These are phyloP conservation scores for Zoysia japonica DNA, from an alignment of 176 grass and related monocot species.

Conservation along the genomic window DNA sequence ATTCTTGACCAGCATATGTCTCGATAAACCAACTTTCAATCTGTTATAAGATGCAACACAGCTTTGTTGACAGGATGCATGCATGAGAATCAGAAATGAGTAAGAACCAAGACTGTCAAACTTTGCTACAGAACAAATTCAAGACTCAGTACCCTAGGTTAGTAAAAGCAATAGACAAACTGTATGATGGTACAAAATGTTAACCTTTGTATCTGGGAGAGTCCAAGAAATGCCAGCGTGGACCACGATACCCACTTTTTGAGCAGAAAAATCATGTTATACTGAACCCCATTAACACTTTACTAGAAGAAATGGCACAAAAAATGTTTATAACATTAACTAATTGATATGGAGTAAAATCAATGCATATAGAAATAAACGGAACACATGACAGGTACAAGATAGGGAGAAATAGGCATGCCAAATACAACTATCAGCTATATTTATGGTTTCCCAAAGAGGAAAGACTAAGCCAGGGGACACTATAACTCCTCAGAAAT, in stretches of 20 bases:
- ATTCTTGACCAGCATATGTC: conserved; percentile 15
- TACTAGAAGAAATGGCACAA: neutral
- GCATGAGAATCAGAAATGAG: conserved; percentile 38
- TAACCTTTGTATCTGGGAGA: neutral
- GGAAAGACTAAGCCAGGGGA: neutral
- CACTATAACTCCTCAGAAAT: conserved; percentile 15
- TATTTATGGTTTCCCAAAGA: neutral
- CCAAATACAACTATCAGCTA: conserved; percentile 3
- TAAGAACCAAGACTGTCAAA: conserved; percentile 16
- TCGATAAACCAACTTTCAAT: conserved; percentile 24
- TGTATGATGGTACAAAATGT: conserved; percentile 15
- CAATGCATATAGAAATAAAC: neutral
- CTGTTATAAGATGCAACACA: conserved; percentile 17
- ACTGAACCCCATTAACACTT: neutral
- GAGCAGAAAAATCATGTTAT: neutral
- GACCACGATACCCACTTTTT: conserved; percentile 7
- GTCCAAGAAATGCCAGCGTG: conserved; percentile 13
- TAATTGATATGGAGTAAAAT: conserved; percentile 21
- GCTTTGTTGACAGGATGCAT: conserved; percentile 33
- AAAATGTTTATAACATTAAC: neutral
- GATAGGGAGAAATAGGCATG: conserved; percentile 13
- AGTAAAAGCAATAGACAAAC: conserved; percentile 8
- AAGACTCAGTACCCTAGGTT: conserved; percentile 21
- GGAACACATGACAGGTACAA: neutral
- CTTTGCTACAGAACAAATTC: neutral